Percentiles rank a stretch among this genome's conserved stretches.
Conservation (phyloP, 176 grass and related monocot genomes). For the Hsuehochloa calcarea region DNA sequence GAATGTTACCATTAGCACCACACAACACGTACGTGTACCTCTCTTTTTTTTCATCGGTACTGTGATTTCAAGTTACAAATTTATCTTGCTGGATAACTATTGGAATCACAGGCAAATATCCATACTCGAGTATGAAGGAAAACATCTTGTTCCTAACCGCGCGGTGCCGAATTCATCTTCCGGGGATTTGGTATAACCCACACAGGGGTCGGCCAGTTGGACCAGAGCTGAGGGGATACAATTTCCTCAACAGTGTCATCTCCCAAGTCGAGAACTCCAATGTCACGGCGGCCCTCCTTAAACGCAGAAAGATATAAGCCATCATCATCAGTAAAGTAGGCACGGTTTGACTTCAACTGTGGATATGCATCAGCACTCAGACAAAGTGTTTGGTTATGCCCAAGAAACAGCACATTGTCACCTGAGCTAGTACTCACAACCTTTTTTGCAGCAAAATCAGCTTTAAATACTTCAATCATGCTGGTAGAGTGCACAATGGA, state of each 20-base stretch:
- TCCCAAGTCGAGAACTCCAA: constrained; percentile 8
- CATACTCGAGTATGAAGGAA: no score
- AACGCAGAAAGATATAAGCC: not conserved
- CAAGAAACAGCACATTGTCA: not conserved
- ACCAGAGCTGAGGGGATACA: not conserved
- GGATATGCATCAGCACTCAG: not conserved
- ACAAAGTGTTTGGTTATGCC: not conserved
- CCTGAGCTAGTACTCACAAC: not conserved
- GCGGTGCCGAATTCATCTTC: not conserved
- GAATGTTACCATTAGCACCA: no score
- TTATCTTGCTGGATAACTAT: no score
- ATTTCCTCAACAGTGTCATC: not conserved
- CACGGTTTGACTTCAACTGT: not conserved
- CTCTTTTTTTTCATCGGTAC: no score
- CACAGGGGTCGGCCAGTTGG: not conserved
- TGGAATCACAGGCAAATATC: no score
- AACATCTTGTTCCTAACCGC: not conserved
- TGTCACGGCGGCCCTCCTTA: not conserved
- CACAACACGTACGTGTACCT: no score
- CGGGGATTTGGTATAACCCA: constrained; percentile 17
- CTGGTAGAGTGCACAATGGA: not conserved
- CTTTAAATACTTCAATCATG: not conserved
- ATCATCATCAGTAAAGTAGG: constrained; percentile 8
- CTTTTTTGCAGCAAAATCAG: not conserved
- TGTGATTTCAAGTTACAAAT: no score